phyloP scores from a whole-genome alignment of 176 grass and related monocot species.

The Lolium multiflorum region DNA sequence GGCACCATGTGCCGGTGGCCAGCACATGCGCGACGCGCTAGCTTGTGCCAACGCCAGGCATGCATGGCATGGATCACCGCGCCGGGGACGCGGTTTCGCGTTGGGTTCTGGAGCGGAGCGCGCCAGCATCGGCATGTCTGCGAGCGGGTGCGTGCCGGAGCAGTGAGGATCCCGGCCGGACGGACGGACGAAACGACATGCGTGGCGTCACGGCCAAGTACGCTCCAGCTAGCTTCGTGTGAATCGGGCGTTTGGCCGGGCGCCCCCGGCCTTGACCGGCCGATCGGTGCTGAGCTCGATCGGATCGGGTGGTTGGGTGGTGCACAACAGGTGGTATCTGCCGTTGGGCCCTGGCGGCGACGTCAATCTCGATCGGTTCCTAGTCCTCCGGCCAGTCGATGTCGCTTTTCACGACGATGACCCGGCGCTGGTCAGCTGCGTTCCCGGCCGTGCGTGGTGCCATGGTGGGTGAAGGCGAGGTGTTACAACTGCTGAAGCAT shows the following conservation, averaged over 20 bases:
- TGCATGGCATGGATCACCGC: too few relatives aligned
- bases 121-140: neutral
- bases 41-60: too few relatives aligned
- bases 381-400: neutral
- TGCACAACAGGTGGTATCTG: slow-evolving; percentile 19
- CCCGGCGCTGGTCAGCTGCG: neutral
- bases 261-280: slow-evolving; percentile 12
- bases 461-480: neutral
- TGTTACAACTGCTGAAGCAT: too few relatives aligned
- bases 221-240: neutral
- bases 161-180: neutral
- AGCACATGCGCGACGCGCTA: neutral
- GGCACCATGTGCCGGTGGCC: neutral
- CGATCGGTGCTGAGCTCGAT: neutral
- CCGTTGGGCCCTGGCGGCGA: neutral
- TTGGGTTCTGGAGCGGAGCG: neutral
- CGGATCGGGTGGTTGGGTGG: neutral
- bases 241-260: neutral
- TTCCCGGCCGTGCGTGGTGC: neutral
- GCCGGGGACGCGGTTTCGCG: neutral
- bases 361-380: neutral
- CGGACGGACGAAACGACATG: neutral
- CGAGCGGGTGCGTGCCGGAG: neutral
- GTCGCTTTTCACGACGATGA: neutral
- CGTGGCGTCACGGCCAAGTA: neutral